phyloP scores from a whole-genome alignment of 139 green algal genomes.

The Chlamydomonas asymmetrica region DNA sequence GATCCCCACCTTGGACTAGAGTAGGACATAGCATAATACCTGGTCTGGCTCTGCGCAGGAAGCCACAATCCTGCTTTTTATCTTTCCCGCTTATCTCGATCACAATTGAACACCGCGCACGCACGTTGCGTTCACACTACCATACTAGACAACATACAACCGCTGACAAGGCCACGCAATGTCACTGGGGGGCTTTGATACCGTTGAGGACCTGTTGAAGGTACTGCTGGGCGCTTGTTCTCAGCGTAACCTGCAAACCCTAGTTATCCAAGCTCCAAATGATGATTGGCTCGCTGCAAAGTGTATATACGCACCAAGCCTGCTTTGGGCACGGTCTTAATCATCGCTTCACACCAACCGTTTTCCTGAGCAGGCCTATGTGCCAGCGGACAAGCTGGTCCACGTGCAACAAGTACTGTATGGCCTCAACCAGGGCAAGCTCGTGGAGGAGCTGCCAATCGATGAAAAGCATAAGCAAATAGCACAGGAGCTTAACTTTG shows the following conservation, averaged over 20 bases:
- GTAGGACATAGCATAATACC: background rate
- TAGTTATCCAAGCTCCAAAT: background rate
- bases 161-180: background rate
- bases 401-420: slow-evolving; percentile 80
- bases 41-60: background rate
- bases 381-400: slow-evolving; percentile 67
- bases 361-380: slow-evolving; percentile 45
- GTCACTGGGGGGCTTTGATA: slow-evolving; percentile 43
- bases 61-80: too few relatives aligned
- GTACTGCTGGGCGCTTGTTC: slow-evolving; percentile 9
- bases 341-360: background rate
- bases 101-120: background rate
- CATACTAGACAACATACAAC: background rate
- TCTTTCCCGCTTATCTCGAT: background rate
- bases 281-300: background rate
- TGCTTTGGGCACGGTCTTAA: background rate
- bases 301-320: background rate
- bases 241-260: background rate
- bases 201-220: slow-evolving; percentile 57
- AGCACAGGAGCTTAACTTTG: slow-evolving; percentile 44
- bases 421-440: slow-evolving; percentile 67
- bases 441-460: slow-evolving; percentile 46
- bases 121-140: background rate
- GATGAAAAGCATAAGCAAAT: background rate
- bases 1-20: background rate